Percentiles rank a stretch among this genome's conserved stretches.
Evolutionary conservation across 768 basidiomycete species (phyloP).

Genomic region (Collybia nuda): DNA sequence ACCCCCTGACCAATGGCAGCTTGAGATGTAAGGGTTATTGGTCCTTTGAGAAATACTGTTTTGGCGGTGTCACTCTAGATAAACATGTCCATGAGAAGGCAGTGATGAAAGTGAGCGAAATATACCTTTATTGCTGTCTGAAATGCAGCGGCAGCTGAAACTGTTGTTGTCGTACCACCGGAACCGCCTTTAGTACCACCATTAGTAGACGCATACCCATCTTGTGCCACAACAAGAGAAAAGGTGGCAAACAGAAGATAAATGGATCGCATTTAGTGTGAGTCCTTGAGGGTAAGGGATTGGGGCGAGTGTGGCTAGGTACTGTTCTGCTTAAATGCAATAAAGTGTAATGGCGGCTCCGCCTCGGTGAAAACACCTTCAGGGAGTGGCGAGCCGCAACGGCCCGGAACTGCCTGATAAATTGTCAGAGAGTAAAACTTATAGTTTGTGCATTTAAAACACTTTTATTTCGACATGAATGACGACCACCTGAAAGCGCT

Average conservation of each 20-base stretch:
- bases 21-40: conserved; percentile 16
- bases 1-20: conserved; percentile 15
- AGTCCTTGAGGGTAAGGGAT: too few species aligned
- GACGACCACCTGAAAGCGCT: too few species aligned
- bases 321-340: too few species aligned
- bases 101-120: not conserved
- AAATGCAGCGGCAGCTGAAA: conserved; percentile 19
- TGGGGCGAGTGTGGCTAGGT: too few species aligned
- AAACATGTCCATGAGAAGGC: not conserved
- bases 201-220: conserved; percentile 19
- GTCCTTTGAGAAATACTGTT: conserved; percentile 17
- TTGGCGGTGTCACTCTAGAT: conserved; percentile 16
- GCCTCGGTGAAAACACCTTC: too few species aligned
- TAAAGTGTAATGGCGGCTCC: too few species aligned
- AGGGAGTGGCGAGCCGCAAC: too few species aligned
- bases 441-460: too few species aligned
- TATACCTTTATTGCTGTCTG: conserved; percentile 19
- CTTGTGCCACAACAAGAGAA: conserved; percentile 7
- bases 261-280: too few species aligned
- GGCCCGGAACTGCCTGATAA: too few species aligned
- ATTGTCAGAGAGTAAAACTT: too few species aligned
- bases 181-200: conserved; percentile 20
- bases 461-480: too few species aligned
- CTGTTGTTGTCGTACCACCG: conserved; percentile 20
- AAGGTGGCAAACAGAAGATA: not conserved